Evolutionary conservation across 2,329 filamentous ascomycete genomes (phyloP).

Genomic region (Fusarium torulosum): DNA sequence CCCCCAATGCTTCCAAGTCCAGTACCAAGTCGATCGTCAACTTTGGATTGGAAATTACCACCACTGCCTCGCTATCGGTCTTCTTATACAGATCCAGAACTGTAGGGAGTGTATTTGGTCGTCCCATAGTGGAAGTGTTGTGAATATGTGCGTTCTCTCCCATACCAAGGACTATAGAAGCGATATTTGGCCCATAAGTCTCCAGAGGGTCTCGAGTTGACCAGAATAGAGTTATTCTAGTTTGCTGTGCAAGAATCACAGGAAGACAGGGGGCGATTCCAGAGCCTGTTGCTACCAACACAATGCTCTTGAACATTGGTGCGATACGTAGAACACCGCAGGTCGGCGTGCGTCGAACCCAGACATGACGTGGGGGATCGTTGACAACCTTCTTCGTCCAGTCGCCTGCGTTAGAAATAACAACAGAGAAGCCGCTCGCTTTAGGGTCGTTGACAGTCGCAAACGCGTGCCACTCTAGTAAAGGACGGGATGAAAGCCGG

Average conservation of each 20-base stretch:
- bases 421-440: conserved; percentile 67
- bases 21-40: conserved; percentile 74
- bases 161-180: conserved; percentile 63
- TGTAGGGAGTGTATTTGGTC: conserved; percentile 62
- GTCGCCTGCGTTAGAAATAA: conserved; percentile 77
- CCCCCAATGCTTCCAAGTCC: conserved; percentile 70
- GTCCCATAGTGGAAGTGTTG: conserved; percentile 68
- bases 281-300: conserved; percentile 76
- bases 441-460: conserved; percentile 72
- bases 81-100: conserved; percentile 63
- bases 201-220: conserved; percentile 66
- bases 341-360: conserved; percentile 72
- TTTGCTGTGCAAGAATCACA: conserved; percentile 60
- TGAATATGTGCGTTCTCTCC: conserved; percentile 72
- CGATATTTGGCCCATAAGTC: conserved; percentile 69
- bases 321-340: conserved; percentile 74
- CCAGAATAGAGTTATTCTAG: conserved; percentile 71
- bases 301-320: conserved; percentile 69
- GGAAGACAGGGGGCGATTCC: conserved; percentile 72
- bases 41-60: conserved; percentile 74
- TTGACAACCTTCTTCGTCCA: conserved; percentile 71
- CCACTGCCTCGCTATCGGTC: conserved; percentile 73
- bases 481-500: conserved; percentile 70
- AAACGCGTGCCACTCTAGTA: conserved; percentile 78
- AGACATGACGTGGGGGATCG: conserved; percentile 68